Base-by-base conservation (phyloP, 768 basidiomycete species). In the Boletellus ananiceps region DNA sequence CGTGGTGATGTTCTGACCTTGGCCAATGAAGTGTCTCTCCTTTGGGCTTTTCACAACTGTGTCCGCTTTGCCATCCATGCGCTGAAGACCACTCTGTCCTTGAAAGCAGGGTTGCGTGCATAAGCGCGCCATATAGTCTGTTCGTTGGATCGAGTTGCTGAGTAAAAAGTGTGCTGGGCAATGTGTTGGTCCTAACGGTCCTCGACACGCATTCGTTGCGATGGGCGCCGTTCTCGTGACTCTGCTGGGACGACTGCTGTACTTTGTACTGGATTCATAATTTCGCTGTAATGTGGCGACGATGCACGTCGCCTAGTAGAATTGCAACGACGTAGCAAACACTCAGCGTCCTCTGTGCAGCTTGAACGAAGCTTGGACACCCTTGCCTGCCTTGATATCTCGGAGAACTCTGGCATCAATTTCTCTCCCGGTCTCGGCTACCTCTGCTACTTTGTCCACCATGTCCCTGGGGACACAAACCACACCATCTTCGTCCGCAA, bases 401-500 rank as follows among this genome's bases (percentile, higher is more conserved):
- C 68, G 65, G 74, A 87, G 77, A 49, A 89, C 91, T 49, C 69
- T 73, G 18, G 71, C 82, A 64, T 96, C 94, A 13, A 86, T 68
- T 42, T 79, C 77, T 57, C 77, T 73, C 14, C 79, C 82, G 57
- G 75, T 75, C 25, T 60, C 54, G n/a, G 86, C 89, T 19, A 79
- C 46, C 35, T 79, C 73, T 5, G 82, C 56, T 1, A 90, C 89
- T 49, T 78, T 63, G 15, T 68, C 69, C 32, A 81, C 74, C 40
- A 83, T 55, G 3, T 67, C 70, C 31, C 63, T 68, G 2, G 90
- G 84, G 23, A 95, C 78, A 58, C 83, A 88, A 3, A 97, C 88
- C 1, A 94, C 89, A 2, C 94, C 93, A 62, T 96, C 88, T 49
- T 82, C 77, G 65, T 96, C 93, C 21, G 83, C 91, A n/a, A 93